Conservation (phyloP, 768 basidiomycete species). For the Coprinopsis cinerea region DNA sequence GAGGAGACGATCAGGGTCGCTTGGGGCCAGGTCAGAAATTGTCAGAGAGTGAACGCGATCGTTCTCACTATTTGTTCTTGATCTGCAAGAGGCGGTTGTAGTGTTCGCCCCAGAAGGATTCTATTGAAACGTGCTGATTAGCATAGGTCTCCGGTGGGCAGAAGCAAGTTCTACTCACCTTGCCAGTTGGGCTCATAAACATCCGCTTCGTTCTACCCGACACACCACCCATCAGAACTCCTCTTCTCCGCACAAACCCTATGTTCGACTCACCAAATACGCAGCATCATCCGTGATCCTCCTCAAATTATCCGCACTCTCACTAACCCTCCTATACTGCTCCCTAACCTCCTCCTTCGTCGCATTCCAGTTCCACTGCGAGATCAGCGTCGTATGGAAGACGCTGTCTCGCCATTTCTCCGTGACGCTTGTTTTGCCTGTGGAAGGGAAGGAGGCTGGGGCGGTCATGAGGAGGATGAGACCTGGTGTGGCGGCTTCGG, state of each 20-base stretch:
- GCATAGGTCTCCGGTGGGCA: not conserved
- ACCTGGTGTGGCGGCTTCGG: constrained; percentile 30
- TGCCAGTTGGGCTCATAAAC: constrained; percentile 41
- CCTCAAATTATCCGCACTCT: constrained; percentile 34
- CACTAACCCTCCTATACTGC: constrained; percentile 28
- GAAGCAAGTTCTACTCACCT: constrained; percentile 20
- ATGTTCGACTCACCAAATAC: constrained; percentile 30
- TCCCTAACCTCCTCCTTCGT: constrained; percentile 29
- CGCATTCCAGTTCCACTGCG: constrained; percentile 42
- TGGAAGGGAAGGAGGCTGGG: constrained; percentile 28
- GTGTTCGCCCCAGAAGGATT: constrained; percentile 40
- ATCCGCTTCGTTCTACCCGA: constrained; percentile 40
- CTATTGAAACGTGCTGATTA: constrained; percentile 13
- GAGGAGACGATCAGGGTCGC: constrained; percentile 40
- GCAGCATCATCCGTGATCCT: constrained; percentile 39
- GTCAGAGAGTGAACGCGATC: too few species aligned
- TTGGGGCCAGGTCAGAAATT: too few species aligned
- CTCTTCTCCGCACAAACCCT: not conserved
- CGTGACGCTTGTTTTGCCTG: constrained; percentile 35
- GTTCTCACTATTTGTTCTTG: constrained; percentile 45
- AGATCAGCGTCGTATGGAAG: constrained; percentile 39
- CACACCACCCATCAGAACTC: not conserved
- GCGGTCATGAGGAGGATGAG: constrained; percentile 37
- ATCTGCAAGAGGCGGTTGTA: constrained; percentile 33
- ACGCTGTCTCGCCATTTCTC: constrained; percentile 39